Conservation (phyloP, 495 filamentous ascomycete genomes). For the Aspergillus leporis region DNA sequence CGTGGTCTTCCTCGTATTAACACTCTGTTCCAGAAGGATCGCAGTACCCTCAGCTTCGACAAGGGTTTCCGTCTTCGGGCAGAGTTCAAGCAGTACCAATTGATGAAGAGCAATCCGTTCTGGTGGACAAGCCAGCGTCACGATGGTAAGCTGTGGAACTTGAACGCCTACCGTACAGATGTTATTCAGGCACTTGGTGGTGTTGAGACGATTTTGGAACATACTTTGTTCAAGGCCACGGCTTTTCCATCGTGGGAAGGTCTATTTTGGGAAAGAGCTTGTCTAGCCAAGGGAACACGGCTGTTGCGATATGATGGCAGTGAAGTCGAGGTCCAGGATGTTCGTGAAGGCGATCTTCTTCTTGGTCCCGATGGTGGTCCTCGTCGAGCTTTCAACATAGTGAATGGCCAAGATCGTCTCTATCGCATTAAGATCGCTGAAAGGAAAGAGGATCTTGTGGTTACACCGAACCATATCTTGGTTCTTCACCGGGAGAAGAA, state of each 20-base stretch:
- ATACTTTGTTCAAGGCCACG: slow-evolving; percentile 97
- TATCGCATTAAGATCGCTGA: slow-evolving; percentile 41
- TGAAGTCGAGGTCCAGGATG: slow-evolving; percentile 47
- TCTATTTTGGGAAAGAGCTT: slow-evolving; percentile 95
- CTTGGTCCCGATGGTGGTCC: slow-evolving; percentile 47
- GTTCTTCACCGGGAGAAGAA: slow-evolving; percentile 39
- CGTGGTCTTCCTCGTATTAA: slow-evolving; percentile 98
- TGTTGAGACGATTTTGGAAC: slow-evolving; percentile 99
- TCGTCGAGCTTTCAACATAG: slow-evolving; percentile 50
- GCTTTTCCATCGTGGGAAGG: slow-evolving; percentile 99
- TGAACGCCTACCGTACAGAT: slow-evolving; percentile 97
- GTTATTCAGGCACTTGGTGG: slow-evolving; percentile 98
- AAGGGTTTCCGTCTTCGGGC: slow-evolving; percentile 96
- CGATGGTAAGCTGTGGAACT: slow-evolving; percentile 97
- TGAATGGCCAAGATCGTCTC: slow-evolving; percentile 45
- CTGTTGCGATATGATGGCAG: slow-evolving; percentile 41
- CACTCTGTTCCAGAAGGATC: slow-evolving; percentile 98
- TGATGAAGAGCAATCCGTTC: slow-evolving; percentile 99
- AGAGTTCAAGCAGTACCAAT: slow-evolving; percentile 97
- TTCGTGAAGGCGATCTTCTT: slow-evolving; percentile 47
- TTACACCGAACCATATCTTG: slow-evolving; percentile 50
- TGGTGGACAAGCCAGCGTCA: slow-evolving; percentile 99
- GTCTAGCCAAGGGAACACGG: slow-evolving; percentile 41
- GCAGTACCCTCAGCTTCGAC: slow-evolving; percentile 96
- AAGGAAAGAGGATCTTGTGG: slow-evolving; percentile 45